Evolutionary conservation across 139 green algal genomes (phyloP), one percentile per base, ranked within the genome.

Genomic region (Yamagishiella unicocca): DNA sequence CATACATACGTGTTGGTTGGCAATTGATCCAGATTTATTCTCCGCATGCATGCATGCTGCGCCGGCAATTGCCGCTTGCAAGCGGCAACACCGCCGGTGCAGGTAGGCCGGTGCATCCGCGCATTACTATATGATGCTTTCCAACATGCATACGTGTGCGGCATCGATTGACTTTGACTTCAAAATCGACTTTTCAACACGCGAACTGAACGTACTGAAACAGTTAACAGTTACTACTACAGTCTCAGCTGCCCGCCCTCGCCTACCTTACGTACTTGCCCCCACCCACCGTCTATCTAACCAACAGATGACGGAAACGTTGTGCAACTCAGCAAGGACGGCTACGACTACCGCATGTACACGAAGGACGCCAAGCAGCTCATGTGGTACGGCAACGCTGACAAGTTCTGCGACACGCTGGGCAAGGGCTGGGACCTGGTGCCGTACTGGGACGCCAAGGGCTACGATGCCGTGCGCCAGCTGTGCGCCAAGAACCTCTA

Each of bases 281-380:
- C 29, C 2, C 24, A 6, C 10, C 35, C 6, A 27, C n/a, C 5
- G 67, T 22, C 17, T 5, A 2, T 0, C 40, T 6, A 21, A 12
- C 29, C n/a, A n/a, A n/a, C n/a, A n/a, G n/a, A n/a, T 17, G 79
- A 67, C 61, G 37, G 31, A 42, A 76, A 75, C 62, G 62, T 85
- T n/a, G 61, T 85, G 19, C 21, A 9, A 42, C n/a, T 85, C 42
- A 7, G 5, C 4, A 42, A 76, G 0, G 22, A 33, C n/a, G 79
- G 14, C 42, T 85, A 37, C 62, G 29, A 46, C 21, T 85, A 85
- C 79, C 61, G 79, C 42, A 62, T 85, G 79, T 85, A 76, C 61
- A 64, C 29, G n/a, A 33, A 25, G 27, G n/a, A 64, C 6, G 79
- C 58, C 42, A 25, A 24, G 4, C 40, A 77, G 79, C 61, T 14